These are phyloP conservation scores for Trichoderma afroharzianum DNA, from an alignment of 2,329 filamentous ascomycete species.

Conservation along the genomic window DNA sequence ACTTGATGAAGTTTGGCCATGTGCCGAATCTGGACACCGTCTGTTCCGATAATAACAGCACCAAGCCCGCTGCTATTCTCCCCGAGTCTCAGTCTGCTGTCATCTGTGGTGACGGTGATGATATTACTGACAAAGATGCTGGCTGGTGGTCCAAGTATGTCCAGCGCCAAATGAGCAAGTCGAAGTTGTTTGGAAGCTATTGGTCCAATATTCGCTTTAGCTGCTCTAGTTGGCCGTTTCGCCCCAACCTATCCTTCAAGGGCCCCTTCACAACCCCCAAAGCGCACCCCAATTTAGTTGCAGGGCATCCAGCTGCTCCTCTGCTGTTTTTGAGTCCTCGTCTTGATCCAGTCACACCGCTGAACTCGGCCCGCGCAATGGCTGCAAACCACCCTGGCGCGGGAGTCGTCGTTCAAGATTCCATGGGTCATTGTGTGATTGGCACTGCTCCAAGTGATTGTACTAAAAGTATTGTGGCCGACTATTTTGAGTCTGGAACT, in stretches of 20 bases:
- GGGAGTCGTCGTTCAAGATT: not conserved
- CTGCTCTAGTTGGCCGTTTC: not conserved
- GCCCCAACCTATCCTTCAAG: not conserved
- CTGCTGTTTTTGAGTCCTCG: not conserved
- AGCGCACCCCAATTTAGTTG: not conserved
- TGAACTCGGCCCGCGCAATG: not conserved
- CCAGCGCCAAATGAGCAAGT: not conserved
- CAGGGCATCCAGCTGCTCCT: not conserved
- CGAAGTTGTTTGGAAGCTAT: not conserved
- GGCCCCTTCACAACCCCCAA: not conserved
- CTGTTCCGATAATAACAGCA: not conserved
- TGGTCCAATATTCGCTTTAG: not conserved
- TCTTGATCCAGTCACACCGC: not conserved
- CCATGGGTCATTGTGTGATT: not conserved
- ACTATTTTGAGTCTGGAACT: conserved; percentile 3
- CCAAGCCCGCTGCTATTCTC: not conserved
- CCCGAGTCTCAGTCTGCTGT: not conserved
- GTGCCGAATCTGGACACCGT: not conserved
- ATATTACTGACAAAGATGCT: not conserved
- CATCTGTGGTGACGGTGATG: not conserved
- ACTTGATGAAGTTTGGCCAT: not conserved
- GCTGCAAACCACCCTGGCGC: not conserved
- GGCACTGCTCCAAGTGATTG: not conserved
- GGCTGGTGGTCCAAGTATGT: not conserved
- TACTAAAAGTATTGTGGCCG: not conserved